A percentile compares a stretch with the other conserved stretches of the same genome.
Conservation (phyloP, 2,329 filamentous ascomycete species). For the Alternaria incomplexa region DNA sequence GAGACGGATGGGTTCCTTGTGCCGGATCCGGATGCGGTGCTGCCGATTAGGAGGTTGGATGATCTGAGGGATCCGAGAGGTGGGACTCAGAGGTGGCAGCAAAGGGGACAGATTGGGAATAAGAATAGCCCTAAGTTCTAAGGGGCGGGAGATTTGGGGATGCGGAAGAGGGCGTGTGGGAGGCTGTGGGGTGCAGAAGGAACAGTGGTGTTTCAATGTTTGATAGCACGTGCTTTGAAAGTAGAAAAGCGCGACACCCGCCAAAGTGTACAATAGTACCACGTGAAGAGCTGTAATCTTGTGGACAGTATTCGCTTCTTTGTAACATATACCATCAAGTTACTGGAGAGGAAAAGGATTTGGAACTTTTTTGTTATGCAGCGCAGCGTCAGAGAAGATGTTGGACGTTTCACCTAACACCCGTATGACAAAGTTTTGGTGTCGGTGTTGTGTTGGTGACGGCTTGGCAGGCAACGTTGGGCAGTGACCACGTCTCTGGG, state of each 20-base stretch:
- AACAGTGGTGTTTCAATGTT: neutral
- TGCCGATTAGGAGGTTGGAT: neutral
- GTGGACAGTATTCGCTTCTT: too few species aligned
- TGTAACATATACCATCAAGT: too few species aligned
- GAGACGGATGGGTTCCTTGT: neutral
- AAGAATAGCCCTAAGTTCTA: neutral
- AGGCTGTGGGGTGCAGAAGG: neutral
- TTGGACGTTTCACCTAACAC: neutral
- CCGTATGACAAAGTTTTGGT: neutral
- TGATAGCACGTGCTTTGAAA: too few species aligned
- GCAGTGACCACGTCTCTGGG: constrained; percentile 25
- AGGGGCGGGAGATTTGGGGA: too few species aligned
- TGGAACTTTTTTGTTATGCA: too few species aligned
- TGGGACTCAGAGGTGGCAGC: neutral
- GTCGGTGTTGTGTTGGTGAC: neutral
- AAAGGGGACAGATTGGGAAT: neutral
- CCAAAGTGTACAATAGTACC: too few species aligned
- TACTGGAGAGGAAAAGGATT: too few species aligned
- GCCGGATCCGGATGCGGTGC: neutral
- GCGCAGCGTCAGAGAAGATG: too few species aligned
- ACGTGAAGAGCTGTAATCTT: too few species aligned
- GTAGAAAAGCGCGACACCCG: too few species aligned
- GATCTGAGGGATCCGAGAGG: neutral
- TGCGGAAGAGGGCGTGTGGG: too few species aligned
- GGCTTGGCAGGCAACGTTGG: constrained; percentile 9